phyloP scores from a whole-genome alignment of 768 basidiomycete genomes.

The Leccinum variicolor region DNA sequence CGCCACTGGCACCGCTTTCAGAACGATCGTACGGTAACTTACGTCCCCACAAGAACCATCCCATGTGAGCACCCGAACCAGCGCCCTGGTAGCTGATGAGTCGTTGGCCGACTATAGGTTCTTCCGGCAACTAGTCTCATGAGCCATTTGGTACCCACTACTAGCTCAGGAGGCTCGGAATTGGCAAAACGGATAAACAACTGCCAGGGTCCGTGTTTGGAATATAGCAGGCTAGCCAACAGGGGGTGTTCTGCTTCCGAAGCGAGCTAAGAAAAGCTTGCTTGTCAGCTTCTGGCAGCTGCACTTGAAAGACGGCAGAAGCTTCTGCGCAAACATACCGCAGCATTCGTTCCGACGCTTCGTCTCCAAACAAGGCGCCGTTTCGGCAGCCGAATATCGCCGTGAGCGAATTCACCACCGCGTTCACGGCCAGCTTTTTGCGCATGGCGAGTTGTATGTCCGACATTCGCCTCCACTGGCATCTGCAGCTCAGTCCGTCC shows the following conservation, averaged over 20 bases:
- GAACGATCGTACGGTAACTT: not conserved
- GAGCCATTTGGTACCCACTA: not conserved
- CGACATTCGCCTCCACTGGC: conserved; percentile 64
- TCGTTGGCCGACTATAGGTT: not conserved
- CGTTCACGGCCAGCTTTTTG: conserved; percentile 78
- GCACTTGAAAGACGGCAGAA: conserved; percentile 51
- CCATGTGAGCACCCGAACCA: not conserved
- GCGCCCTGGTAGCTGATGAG: not conserved
- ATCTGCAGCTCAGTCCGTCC: conserved; percentile 53
- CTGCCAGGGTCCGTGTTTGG: not conserved
- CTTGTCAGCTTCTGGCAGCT: conserved; percentile 44
- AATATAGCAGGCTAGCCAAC: not conserved
- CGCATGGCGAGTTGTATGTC: conserved; percentile 68
- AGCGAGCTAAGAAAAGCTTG: conserved; percentile 17
- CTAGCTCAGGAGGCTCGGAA: not conserved
- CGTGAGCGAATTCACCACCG: conserved; percentile 82
- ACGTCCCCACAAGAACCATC: not conserved
- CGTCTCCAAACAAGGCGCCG: conserved; percentile 59
- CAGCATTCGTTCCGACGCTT: conserved; percentile 44
- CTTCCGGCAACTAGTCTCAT: not conserved
- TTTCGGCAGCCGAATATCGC: conserved; percentile 79
- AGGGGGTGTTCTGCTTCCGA: conserved; percentile 19
- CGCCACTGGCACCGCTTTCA: not conserved
- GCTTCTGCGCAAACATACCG: conserved; percentile 69
- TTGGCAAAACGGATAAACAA: not conserved